phyloP scores from a whole-genome alignment of 768 basidiomycete species.

The Auriculariales sp. region DNA sequence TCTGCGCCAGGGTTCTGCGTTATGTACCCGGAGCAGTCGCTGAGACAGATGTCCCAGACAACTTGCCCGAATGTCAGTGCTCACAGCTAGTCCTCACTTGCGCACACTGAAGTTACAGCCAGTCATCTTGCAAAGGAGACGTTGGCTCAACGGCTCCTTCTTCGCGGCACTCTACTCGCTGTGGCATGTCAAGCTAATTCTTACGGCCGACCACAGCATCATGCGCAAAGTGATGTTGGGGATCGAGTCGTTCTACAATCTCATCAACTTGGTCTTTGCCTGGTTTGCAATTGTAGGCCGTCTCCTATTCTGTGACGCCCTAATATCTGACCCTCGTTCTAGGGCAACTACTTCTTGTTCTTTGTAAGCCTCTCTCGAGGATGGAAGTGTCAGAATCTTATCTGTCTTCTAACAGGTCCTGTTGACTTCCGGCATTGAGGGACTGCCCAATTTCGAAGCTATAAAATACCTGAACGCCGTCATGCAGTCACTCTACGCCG shows the following conservation, averaged over 20 bases:
- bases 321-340: not conserved
- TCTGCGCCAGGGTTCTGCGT: conserved; percentile 66
- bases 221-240: conserved; percentile 60
- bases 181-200: conserved; percentile 69
- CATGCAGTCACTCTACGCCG: conserved; percentile 69
- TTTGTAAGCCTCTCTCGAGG: conserved; percentile 42
- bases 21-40: conserved; percentile 91
- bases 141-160: conserved; percentile 87
- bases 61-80: conserved; percentile 53
- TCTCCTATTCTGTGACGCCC: no score
- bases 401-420: conserved; percentile 39
- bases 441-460: conserved; percentile 40
- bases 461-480: conserved; percentile 65
- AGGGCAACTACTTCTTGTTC: conserved; percentile 94
- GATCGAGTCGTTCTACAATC: conserved; percentile 74
- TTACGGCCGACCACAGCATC: conserved; percentile 69
- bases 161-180: conserved; percentile 92
- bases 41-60: conserved; percentile 89
- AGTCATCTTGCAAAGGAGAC: conserved; percentile 74
- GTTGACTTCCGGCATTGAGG: conserved; percentile 77
- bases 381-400: not conserved
- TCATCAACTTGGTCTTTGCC: conserved; percentile 74
- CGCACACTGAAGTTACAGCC: not conserved
- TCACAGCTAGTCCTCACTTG: not conserved
- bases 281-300: conserved; percentile 82